phyloP scores from a whole-genome alignment of 2,329 filamentous ascomycete genomes.

The Sclerotinia subarctica region DNA sequence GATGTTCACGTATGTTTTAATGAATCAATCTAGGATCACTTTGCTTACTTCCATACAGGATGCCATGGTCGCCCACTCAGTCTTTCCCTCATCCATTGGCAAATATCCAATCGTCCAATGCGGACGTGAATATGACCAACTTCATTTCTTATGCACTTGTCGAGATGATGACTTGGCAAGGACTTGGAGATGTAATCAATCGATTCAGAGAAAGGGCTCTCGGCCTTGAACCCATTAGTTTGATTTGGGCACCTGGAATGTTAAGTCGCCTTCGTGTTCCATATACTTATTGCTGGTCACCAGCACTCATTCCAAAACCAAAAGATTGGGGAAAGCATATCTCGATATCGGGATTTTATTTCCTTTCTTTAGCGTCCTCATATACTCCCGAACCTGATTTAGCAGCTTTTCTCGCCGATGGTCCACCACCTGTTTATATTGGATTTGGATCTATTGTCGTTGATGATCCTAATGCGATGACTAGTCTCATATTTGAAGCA shows the following conservation, averaged over 20 bases:
- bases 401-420: constrained; percentile 61
- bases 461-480: constrained; percentile 70
- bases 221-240: constrained; percentile 71
- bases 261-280: constrained; percentile 73
- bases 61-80: constrained; percentile 71
- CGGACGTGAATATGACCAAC: constrained; percentile 61
- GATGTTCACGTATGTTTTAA: constrained; percentile 75
- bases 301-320: constrained; percentile 73
- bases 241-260: constrained; percentile 80
- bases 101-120: constrained; percentile 62
- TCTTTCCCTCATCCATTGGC: constrained; percentile 68
- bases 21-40: not conserved
- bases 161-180: constrained; percentile 73
- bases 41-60: constrained; percentile 38
- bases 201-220: constrained; percentile 73
- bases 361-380: constrained; percentile 63
- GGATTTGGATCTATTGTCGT: constrained; percentile 83
- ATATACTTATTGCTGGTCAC: constrained; percentile 88
- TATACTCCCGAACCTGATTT: constrained; percentile 66
- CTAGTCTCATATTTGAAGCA: constrained; percentile 68
- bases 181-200: constrained; percentile 86
- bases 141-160: constrained; percentile 67
- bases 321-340: constrained; percentile 72
- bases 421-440: constrained; percentile 74
- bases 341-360: constrained; percentile 73